Percentiles rank a stretch among this genome's conserved stretches.
Conservation (phyloP, 2,329 filamentous ascomycete genomes). For the Clonostachys chloroleuca region DNA sequence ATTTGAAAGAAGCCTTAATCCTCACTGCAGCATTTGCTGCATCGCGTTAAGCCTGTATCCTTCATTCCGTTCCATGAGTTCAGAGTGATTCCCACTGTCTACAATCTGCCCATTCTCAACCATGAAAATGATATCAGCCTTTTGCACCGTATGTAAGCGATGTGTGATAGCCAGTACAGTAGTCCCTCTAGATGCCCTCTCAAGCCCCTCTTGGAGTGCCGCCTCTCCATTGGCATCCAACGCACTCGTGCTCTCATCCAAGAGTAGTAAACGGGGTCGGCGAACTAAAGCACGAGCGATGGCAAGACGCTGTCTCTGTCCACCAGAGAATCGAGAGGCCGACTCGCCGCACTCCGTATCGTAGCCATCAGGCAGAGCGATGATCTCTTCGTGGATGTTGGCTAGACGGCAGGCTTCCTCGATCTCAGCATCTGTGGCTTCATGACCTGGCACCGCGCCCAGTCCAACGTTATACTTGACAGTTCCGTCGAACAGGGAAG, state of each 20-base stretch:
- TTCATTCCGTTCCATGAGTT: slow-evolving; percentile 18
- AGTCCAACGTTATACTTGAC: slow-evolving; percentile 49
- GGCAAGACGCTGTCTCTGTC: slow-evolving; percentile 54
- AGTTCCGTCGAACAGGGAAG: slow-evolving; percentile 45
- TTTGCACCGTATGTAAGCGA: slow-evolving; percentile 52
- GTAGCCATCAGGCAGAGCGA: slow-evolving; percentile 48
- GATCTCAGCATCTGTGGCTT: slow-evolving; percentile 44
- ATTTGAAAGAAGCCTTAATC: too few species aligned
- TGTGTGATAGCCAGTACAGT: slow-evolving; percentile 34
- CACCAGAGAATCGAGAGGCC: slow-evolving; percentile 50
- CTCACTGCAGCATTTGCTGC: too few species aligned
- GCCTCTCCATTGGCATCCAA: slow-evolving; percentile 59
- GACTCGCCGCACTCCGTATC: slow-evolving; percentile 48
- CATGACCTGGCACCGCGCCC: slow-evolving; percentile 43
- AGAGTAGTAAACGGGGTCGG: slow-evolving; percentile 63
- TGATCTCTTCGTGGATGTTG: slow-evolving; percentile 50
- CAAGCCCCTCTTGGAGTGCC: slow-evolving; percentile 50
- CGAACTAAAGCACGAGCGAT: slow-evolving; percentile 65
- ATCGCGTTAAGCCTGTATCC: too few species aligned
- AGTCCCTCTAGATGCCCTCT: slow-evolving; percentile 38
- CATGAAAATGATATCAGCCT: slow-evolving; percentile 49
- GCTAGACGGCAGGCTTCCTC: slow-evolving; percentile 46
- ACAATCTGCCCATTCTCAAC: slow-evolving; percentile 44
- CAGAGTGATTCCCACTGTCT: slow-evolving; percentile 43
- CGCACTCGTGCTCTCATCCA: slow-evolving; percentile 70